phyloP scores from a whole-genome alignment of 805 yeast genomes.

The Saccharomycopsis fermentans region DNA sequence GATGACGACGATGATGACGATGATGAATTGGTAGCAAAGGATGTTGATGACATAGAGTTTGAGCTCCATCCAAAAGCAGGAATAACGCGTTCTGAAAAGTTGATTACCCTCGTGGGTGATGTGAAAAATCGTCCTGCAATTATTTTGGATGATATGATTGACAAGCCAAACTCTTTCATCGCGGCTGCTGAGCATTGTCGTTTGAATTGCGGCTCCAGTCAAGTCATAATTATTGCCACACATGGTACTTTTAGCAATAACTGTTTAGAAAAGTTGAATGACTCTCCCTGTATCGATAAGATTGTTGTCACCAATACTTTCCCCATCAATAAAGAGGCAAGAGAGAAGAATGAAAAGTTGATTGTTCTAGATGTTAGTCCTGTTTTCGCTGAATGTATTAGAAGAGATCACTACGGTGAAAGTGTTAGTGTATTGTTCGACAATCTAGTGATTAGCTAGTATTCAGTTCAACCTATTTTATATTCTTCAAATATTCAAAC shows the following conservation, averaged over 20 bases:
- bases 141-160: constrained; percentile 94
- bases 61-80: constrained; percentile 27
- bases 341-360: constrained; percentile 54
- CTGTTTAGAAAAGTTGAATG: constrained; percentile 71
- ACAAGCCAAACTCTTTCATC: constrained; percentile 85
- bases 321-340: constrained; percentile 64
- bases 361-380: constrained; percentile 88
- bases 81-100: constrained; percentile 47
- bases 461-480: neutral
- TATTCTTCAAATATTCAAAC: neutral
- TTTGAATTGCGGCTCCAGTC: constrained; percentile 90
- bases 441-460: constrained; percentile 48
- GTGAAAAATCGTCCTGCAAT: constrained; percentile 88
- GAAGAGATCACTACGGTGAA: constrained; percentile 98
- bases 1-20: constrained; percentile 48
- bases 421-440: constrained; percentile 88
- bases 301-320: constrained; percentile 94
- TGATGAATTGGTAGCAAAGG: constrained; percentile 25
- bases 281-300: constrained; percentile 75
- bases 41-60: constrained; percentile 1
- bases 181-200: constrained; percentile 98
- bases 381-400: constrained; percentile 93
- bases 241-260: constrained; percentile 91
- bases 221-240: constrained; percentile 84
- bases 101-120: constrained; percentile 94